Conservation (phyloP, 2,329 filamentous ascomycete species). For the Exophiala spinifera region DNA sequence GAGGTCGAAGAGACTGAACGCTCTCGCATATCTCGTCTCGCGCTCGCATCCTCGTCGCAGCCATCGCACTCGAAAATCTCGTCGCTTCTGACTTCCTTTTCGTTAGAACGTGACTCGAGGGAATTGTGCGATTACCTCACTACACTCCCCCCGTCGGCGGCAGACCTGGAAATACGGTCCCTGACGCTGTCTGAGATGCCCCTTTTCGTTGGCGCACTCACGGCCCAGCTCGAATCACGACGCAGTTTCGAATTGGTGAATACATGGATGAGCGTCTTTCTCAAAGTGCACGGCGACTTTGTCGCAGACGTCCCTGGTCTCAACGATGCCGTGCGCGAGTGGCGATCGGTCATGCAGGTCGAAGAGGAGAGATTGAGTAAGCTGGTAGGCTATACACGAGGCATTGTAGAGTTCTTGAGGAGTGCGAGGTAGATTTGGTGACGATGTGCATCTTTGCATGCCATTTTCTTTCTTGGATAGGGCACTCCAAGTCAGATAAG, state of each 20-base stretch:
- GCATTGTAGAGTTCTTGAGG: conserved; percentile 78
- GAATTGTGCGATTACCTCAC: conserved; percentile 76
- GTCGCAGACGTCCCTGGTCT: conserved; percentile 41
- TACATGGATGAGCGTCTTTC: conserved; percentile 95
- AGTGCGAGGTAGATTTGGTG: conserved; percentile 42
- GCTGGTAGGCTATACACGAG: conserved; percentile 81
- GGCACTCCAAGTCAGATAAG: too few relatives aligned
- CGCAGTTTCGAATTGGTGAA: conserved; percentile 91
- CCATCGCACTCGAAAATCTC: conserved; percentile 6
- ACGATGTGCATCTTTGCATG: not conserved
- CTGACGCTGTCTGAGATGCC: conserved; percentile 71
- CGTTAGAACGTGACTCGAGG: conserved; percentile 54
- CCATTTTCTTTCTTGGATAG: too few relatives aligned
- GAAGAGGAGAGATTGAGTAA: conserved; percentile 70
- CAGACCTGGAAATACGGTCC: conserved; percentile 87
- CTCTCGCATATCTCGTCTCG: conserved; percentile 68
- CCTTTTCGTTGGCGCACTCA: conserved; percentile 78
- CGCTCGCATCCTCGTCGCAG: conserved; percentile 40
- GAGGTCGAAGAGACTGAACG: conserved; percentile 47
- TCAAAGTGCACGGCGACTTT: conserved; percentile 70
- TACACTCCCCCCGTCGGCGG: conserved; percentile 74
- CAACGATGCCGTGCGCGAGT: conserved; percentile 58
- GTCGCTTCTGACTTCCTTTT: conserved; percentile 5
- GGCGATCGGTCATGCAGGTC: conserved; percentile 68
- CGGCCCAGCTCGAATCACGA: conserved; percentile 60